These are phyloP conservation scores for Aspergillus texensis DNA, from an alignment of 2,329 filamentous ascomycete genomes.

Conservation along the genomic window DNA sequence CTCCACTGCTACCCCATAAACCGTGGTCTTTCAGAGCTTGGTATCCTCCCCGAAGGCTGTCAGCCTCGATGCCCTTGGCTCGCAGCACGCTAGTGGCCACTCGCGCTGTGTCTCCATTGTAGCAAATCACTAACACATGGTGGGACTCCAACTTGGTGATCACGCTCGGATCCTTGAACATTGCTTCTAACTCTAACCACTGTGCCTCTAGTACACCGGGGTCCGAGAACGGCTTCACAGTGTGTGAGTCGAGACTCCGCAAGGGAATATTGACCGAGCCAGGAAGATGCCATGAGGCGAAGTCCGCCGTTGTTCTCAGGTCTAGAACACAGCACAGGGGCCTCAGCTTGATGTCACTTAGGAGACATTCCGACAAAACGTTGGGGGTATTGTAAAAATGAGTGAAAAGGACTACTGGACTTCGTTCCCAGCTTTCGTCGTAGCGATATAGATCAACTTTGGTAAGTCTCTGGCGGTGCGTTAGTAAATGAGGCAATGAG, in stretches of 20 bases:
- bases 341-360: constrained; percentile 28
- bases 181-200: constrained; percentile 52
- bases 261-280: constrained; percentile 51
- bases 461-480: constrained; percentile 43
- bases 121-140: constrained; percentile 54
- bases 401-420: constrained; percentile 43
- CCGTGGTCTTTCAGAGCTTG: constrained; percentile 30
- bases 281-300: constrained; percentile 46
- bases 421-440: constrained; percentile 58
- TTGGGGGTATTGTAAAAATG: constrained; percentile 38
- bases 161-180: constrained; percentile 38
- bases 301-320: constrained; percentile 48
- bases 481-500: constrained; percentile 9
- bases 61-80: constrained; percentile 52
- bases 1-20: constrained; percentile 25
- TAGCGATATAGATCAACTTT: constrained; percentile 58
- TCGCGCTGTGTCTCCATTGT: constrained; percentile 57
- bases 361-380: constrained; percentile 21
- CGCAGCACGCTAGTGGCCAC: constrained; percentile 58
- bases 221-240: constrained; percentile 52
- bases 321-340: constrained; percentile 47
- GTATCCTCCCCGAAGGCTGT: constrained; percentile 51
- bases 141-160: constrained; percentile 30
- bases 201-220: constrained; percentile 46
- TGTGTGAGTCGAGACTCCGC: constrained; percentile 34